Percentiles rank a stretch among this genome's conserved stretches.
Conservation (phyloP, 2,329 filamentous ascomycete genomes). For the Botryotinia convoluta region DNA sequence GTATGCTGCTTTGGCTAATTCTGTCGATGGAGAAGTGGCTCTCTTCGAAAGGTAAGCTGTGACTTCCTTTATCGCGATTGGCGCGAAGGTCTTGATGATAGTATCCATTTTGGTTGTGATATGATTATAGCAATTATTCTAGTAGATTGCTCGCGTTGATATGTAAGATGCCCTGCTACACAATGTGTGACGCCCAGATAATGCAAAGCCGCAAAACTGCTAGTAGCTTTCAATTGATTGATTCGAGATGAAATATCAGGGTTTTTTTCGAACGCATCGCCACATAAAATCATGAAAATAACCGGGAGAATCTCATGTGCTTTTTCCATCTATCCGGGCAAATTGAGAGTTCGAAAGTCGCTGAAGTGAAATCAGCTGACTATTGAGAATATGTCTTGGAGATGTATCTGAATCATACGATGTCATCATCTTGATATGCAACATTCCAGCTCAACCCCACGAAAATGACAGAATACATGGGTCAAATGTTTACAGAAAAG, state of each 20-base stretch:
- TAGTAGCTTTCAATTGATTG: not conserved
- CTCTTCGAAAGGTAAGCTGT: slow-evolving; percentile 23
- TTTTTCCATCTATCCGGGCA: not conserved
- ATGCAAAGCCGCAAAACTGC: not conserved
- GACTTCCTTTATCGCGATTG: slow-evolving; percentile 19
- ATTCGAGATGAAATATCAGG: not conserved
- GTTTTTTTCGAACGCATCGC: no score
- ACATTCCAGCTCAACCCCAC: not conserved
- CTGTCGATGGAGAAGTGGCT: slow-evolving; percentile 8
- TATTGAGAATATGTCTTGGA: not conserved
- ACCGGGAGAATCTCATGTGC: not conserved
- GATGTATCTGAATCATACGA: slow-evolving; percentile 1
- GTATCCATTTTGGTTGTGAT: slow-evolving; percentile 9
- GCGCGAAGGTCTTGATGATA: slow-evolving; percentile 22
- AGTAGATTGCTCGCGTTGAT: not conserved
- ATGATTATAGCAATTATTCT: not conserved
- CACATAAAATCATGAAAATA: not conserved
- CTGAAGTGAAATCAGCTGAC: not conserved
- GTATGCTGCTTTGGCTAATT: slow-evolving; percentile 22
- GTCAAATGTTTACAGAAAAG: not conserved
- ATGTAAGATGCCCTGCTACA: not conserved
- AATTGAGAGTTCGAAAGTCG: not conserved
- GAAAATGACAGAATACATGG: not conserved
- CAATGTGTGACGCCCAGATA: not conserved
- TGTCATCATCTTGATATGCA: not conserved